These are phyloP conservation scores for Dissophora globulifera DNA, from an alignment of 192 early-diverging fungal genomes.

Conservation along the genomic window DNA sequence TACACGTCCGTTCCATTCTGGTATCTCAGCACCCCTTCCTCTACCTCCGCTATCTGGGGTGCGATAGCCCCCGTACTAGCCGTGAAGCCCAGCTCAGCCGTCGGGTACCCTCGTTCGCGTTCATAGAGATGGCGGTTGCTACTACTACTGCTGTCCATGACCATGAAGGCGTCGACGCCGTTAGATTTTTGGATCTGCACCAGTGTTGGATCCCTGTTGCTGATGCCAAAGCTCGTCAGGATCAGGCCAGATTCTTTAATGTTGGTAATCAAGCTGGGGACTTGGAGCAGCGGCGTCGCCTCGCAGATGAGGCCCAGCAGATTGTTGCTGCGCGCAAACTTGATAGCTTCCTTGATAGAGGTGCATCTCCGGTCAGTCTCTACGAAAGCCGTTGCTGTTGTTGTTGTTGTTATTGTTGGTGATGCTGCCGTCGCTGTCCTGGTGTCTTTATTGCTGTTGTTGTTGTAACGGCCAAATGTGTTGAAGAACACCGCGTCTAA, in stretches of 20 bases:
- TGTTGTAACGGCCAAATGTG: conserved; percentile 79
- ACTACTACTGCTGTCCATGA: conserved; percentile 22
- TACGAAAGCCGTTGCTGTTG: conserved; percentile 15
- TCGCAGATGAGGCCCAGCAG: conserved; percentile 93
- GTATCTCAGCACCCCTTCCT: conserved; percentile 47
- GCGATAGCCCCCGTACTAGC: no score
- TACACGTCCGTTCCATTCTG: no score
- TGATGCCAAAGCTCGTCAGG: conserved; percentile 85
- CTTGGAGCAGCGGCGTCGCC: conserved; percentile 88
- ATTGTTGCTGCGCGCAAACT: conserved; percentile 92
- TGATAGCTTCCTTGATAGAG: conserved; percentile 94
- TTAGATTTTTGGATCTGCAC: conserved; percentile 76
- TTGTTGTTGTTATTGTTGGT: no score
- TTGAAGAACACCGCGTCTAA: conserved; percentile 93
- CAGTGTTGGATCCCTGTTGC: conserved; percentile 70
- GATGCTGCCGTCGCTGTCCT: no score
- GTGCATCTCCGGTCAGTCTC: conserved; percentile 59
- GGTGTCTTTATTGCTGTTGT: no score
- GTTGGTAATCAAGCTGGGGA: conserved; percentile 89
- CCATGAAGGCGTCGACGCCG: conserved; percentile 93
- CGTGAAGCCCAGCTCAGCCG: not conserved
- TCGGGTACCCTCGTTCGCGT: not conserved
- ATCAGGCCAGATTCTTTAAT: conserved; percentile 95
- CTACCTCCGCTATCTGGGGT: conserved; percentile 3
- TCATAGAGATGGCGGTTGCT: not conserved